Base-by-base conservation (phyloP, 1,284 basidiomycete genomes). In the Dichomitus squalens region DNA sequence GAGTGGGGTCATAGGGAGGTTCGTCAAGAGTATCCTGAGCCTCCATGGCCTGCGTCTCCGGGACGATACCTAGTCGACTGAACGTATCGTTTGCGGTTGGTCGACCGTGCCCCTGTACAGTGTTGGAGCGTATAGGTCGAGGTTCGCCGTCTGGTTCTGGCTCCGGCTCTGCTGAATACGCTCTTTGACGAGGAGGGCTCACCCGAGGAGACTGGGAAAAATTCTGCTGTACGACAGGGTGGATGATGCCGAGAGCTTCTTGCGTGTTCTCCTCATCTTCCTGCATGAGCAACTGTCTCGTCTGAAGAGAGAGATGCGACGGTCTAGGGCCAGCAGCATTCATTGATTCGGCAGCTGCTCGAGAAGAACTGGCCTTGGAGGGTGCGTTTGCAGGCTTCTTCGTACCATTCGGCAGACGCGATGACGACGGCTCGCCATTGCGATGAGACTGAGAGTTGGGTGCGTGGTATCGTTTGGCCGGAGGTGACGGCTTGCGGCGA, bases 241-340 rank as follows among this genome's bases (percentile, higher is more conserved):
- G 49, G 12, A 53, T 16, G 7, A 53, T 25, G 34, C 46, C 58
- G 3, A 36, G 40, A 2, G 63, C 63, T 16, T 65, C 61, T 40
- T 64, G 64, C 2, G 61, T 63, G 25, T 48, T 61, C 49, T 65
- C 64, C 38, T 64, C 64, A 43, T 65, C 64, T 27, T 63, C 64
- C 33, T 59, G 57, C 34, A 53, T 56, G 14, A 64, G 59, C 16
- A 55, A 27, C 6, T 23, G 47, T 25, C 57, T 50, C 4, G 49
- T 38, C 12, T 47, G n/a, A 4, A 56, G 31, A 11, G 58, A 54
- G 1, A 59, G 36, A 5, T 23, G 49, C 16, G 12, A 25, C 1
- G 52, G 20, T 3, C n/a, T 21, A 6, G 36, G 16, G 27, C 47
- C 35, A 7, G 44, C 33, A 14, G n/a, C n/a, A 20, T 41, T 35